phyloP scores from a whole-genome alignment of 2,329 filamentous ascomycete genomes.

The Cadophora sp. region DNA sequence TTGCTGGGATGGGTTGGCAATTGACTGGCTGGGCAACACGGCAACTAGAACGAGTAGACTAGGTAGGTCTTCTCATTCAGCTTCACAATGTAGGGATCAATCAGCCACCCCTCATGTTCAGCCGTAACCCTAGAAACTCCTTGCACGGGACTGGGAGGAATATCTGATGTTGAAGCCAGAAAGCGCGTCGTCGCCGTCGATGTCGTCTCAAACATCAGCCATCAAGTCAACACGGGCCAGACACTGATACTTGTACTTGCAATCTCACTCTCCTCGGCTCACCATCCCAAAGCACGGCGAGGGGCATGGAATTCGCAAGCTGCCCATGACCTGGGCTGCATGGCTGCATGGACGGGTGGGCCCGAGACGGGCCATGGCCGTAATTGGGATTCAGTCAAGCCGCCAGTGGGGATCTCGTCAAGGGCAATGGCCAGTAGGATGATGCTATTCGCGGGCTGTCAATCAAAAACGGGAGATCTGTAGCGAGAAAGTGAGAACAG shows the following conservation, averaged over 20 bases:
- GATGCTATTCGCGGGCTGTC: constrained; percentile 13
- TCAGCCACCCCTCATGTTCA: not conserved
- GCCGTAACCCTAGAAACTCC: not conserved
- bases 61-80: not conserved
- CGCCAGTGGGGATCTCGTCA: not conserved
- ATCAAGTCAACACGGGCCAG: not conserved
- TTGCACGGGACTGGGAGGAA: too few relatives aligned
- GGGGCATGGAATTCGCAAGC: constrained; percentile 9
- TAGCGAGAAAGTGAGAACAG: constrained; percentile 1
- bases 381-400: constrained; percentile 3
- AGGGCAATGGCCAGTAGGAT: not conserved
- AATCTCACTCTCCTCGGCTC: constrained; percentile 10
- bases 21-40: too few relatives aligned
- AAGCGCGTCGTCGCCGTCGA: constrained; percentile 2
- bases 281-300: not conserved
- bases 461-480: constrained; percentile 16
- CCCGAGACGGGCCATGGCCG: not conserved
- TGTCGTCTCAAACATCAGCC: not conserved
- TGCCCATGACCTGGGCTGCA: constrained; percentile 6
- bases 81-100: not conserved
- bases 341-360: constrained; percentile 2
- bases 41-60: not conserved
- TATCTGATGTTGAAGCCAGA: too few relatives aligned
- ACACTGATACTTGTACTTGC: not conserved
- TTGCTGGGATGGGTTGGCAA: not conserved